Evolutionary conservation across 164 flowering plant species (phyloP), one percentile per base, ranked within the genome.

Genomic region (Tetracentron sinense): DNA sequence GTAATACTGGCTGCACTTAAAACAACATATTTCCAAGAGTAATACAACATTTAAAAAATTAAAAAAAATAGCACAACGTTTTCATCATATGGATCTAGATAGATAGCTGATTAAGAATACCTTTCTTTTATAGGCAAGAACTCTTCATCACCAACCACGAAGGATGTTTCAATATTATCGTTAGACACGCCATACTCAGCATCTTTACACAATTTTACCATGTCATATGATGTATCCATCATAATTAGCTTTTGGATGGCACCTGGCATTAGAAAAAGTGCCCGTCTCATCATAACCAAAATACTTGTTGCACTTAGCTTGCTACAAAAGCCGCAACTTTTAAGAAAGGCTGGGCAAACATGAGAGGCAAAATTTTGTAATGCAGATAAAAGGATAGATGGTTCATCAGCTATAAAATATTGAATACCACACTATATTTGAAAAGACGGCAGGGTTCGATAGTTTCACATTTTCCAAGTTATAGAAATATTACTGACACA

Each of bases 151-250:
- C 78, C 99, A 71, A 94, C 89, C 15, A 88, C 65, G 79, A 65
- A 91, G 11, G 83, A 82, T 46, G 93, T 88, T 68, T 94, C 89
- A 54, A 89, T 65, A 25, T 61, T 63, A 51, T 73, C 70, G 65
- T 65, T 63, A 23, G 69, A 62, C 20, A 62, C 35, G 62, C 69
- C 69, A 35, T 74, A 64, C 64, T 83, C 84, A 38, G 74, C 65
- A 35, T 74, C 72, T 72, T 67, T 81, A 70, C 99, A 91, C 62
- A 53, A 58, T 71, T 83, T 82, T 44, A 94, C 71, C 93, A 86
- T 89, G 74, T 94, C 99, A 75, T 65, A 35, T 21, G 99, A 94
- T 47, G 83, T 63, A 77, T 89, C 97, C 99, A 94, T 89, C 96
- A 91, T 84, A 69, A 80, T 74, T 7, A 91, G 83, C 65, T 83